A percentile compares a stretch with the other conserved stretches of the same genome.
Evolutionary conservation across 2,329 filamentous ascomycete genomes (phyloP).

Genomic region (Aureobasidium melanogenum): DNA sequence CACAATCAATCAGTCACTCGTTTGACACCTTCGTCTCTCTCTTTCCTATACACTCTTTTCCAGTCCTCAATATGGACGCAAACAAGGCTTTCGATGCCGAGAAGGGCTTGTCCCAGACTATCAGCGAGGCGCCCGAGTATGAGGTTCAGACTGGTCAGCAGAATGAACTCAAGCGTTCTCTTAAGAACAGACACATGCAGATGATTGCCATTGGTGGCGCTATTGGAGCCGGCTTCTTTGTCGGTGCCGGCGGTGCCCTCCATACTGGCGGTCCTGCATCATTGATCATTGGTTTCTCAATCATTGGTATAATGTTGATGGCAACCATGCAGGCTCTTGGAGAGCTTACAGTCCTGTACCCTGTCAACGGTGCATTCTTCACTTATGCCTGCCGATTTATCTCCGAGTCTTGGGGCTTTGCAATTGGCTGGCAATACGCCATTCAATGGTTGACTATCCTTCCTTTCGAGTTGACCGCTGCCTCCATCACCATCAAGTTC

Average conservation of each 20-base stretch:
- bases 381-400: conserved; percentile 34
- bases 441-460: conserved; percentile 24
- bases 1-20: not conserved
- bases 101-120: not conserved
- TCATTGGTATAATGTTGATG: conserved; percentile 28
- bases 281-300: conserved; percentile 23
- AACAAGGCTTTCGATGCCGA: conserved; percentile 9
- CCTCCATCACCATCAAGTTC: conserved; percentile 17
- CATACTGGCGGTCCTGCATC: conserved; percentile 35
- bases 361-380: conserved; percentile 31
- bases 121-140: not conserved
- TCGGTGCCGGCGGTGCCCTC: conserved; percentile 38
- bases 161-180: conserved; percentile 8
- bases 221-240: conserved; percentile 45
- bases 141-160: conserved; percentile 2
- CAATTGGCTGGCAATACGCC: conserved; percentile 25
- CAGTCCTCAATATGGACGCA: conserved; percentile 1
- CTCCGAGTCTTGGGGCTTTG: conserved; percentile 30
- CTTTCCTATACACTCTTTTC: not conserved
- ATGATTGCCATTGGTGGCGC: conserved; percentile 27
- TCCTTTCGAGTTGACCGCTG: conserved; percentile 25
- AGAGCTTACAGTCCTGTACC: conserved; percentile 30
- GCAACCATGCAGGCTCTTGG: conserved; percentile 29
- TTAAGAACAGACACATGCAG: conserved; percentile 25
- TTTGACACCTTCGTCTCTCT: not conserved